A percentile compares a stretch with the other conserved stretches of the same genome.
Conservation (phyloP, 805 yeast genomes). For the Candida jianshihensis region DNA sequence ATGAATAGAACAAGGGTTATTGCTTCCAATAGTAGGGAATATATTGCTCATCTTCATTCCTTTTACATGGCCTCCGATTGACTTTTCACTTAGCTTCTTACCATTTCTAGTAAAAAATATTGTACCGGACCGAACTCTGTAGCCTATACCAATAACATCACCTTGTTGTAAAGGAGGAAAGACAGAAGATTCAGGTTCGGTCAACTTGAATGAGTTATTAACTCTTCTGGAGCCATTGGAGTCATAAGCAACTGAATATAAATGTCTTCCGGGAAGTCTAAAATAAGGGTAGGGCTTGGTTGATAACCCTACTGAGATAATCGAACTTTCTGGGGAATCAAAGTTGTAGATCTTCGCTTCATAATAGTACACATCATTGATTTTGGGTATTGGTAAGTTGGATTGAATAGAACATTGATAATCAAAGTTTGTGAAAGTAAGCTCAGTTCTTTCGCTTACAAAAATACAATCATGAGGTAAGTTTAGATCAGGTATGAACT, state of each 20-base stretch:
- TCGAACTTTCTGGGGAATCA: slow-evolving; percentile 45
- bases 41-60: slow-evolving; percentile 64
- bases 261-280: slow-evolving; percentile 87
- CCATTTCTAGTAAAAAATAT: slow-evolving; percentile 94
- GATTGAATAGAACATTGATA: slow-evolving; percentile 34
- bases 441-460: slow-evolving; percentile 39
- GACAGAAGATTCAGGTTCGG: slow-evolving; percentile 38
- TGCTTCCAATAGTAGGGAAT: slow-evolving; percentile 88
- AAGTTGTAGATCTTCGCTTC: slow-evolving; percentile 59
- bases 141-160: slow-evolving; percentile 91
- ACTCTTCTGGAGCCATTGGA: slow-evolving; percentile 74
- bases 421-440: slow-evolving; percentile 24
- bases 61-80: slow-evolving; percentile 71
- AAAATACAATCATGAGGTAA: slow-evolving; percentile 42
- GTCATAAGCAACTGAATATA: slow-evolving; percentile 81
- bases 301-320: slow-evolving; percentile 71
- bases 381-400: slow-evolving; percentile 37
- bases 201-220: slow-evolving; percentile 63
- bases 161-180: slow-evolving; percentile 66
- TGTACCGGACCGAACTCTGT: slow-evolving; percentile 74
- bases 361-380: slow-evolving; percentile 61
- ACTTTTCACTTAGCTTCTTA: slow-evolving; percentile 74
- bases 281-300: slow-evolving; percentile 91
- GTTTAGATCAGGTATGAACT: slow-evolving; percentile 42
- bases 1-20: slow-evolving; percentile 73